Percentiles rank a stretch among this genome's conserved stretches.
phyloP scores from a whole-genome alignment of 768 basidiomycete species.

The Cystobasidiopsis lactophilus region DNA sequence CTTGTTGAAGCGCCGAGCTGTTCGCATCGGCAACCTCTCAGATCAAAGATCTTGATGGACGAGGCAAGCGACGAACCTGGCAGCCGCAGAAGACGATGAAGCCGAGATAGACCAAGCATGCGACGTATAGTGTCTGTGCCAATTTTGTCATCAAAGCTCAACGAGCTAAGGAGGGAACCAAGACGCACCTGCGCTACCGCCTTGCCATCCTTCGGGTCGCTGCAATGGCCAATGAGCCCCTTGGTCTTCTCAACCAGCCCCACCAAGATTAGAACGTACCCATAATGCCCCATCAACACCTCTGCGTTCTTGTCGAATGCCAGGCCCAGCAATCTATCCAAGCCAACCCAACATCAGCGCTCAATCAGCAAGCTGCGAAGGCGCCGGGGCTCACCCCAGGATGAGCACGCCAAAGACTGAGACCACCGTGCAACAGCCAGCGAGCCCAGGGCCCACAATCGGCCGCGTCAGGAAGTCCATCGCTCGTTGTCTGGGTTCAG shows the following conservation, averaged over 20 bases:
- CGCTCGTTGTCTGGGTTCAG: too few relatives aligned
- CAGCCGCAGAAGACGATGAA: conserved; percentile 1
- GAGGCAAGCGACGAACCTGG: neutral
- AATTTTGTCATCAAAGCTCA: too few relatives aligned
- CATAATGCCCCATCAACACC: neutral
- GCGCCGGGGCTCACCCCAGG: neutral
- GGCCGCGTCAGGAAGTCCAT: too few relatives aligned
- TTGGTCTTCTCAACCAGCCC: neutral
- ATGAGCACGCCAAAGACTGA: neutral
- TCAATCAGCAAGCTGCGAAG: too few relatives aligned
- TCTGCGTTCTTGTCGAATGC: neutral
- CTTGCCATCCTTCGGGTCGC: neutral
- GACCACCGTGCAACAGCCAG: neutral
- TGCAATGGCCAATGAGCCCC: neutral
- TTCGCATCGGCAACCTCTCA: neutral
- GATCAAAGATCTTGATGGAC: neutral
- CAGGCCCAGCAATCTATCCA: neutral
- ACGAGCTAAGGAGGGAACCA: neutral
- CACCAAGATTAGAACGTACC: too few relatives aligned
- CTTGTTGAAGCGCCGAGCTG: neutral
- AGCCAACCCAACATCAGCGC: neutral
- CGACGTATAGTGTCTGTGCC: neutral
- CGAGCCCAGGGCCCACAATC: neutral
- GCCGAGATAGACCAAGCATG: neutral
- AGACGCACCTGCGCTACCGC: neutral